phyloP scores from a whole-genome alignment of 2,329 filamentous ascomycete genomes.

The Cordyceps pruinosa region DNA sequence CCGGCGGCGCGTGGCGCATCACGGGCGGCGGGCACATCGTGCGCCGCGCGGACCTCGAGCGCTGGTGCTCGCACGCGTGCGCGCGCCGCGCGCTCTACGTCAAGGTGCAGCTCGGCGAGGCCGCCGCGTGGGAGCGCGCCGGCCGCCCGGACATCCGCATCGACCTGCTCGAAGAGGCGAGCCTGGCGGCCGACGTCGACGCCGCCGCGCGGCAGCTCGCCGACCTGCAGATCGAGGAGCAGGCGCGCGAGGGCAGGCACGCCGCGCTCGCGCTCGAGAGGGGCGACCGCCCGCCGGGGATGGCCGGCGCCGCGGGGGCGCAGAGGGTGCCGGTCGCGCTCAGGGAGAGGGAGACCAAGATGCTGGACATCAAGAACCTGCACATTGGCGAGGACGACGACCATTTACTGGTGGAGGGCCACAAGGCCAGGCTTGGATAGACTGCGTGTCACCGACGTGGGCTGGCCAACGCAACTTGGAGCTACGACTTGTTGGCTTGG shows the following conservation, averaged over 20 bases:
- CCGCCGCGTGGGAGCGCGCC: slow-evolving; percentile 76
- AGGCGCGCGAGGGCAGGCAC: slow-evolving; percentile 33
- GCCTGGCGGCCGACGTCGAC: slow-evolving; percentile 33
- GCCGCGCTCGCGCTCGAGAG: slow-evolving; percentile 45
- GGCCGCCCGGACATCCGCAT: slow-evolving; percentile 51
- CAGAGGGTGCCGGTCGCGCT: slow-evolving; percentile 42
- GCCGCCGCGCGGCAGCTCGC: slow-evolving; percentile 31
- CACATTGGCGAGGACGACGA: slow-evolving; percentile 20
- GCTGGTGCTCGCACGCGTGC: slow-evolving; percentile 81
- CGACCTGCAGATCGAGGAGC: slow-evolving; percentile 38
- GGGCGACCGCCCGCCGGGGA: slow-evolving; percentile 22
- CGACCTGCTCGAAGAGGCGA: slow-evolving; percentile 61
- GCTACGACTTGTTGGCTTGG: no score
- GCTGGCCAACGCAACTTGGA: no score
- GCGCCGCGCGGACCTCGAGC: slow-evolving; percentile 64
- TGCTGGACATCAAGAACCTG: slow-evolving; percentile 17
- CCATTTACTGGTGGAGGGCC: slow-evolving; percentile 45
- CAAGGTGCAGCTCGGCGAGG: slow-evolving; percentile 79
- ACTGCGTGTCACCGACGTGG: background rate
- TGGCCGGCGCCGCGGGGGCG: background rate
- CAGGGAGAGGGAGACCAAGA: slow-evolving; percentile 42
- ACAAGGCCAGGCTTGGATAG: slow-evolving; percentile 33
- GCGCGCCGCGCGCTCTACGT: slow-evolving; percentile 75
- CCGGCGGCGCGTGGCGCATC: slow-evolving; percentile 62
- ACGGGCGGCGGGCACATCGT: slow-evolving; percentile 56